Conservation (phyloP, 2,329 filamentous ascomycete genomes). For the Chaetomium sp. region DNA sequence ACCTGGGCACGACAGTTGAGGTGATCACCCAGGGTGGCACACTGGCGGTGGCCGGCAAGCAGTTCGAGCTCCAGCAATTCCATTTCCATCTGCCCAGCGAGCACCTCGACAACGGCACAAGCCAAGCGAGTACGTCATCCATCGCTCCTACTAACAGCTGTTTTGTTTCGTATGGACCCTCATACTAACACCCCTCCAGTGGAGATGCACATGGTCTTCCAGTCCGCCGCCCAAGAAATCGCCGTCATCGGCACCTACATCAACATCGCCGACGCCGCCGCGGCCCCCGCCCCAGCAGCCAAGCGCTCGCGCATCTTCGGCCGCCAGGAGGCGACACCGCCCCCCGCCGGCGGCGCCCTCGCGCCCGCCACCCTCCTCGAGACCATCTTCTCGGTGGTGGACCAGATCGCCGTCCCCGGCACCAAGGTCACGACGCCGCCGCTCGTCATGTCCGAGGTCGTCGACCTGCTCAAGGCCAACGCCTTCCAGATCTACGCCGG, state of each 20-base stretch:
- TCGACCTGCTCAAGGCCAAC: constrained; percentile 42
- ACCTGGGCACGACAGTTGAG: constrained; percentile 60
- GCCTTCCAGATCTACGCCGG: constrained; percentile 50
- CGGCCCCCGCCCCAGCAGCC: constrained; percentile 27
- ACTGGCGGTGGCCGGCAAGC: constrained; percentile 41
- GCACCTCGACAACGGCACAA: constrained; percentile 50
- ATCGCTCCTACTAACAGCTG: too few species aligned
- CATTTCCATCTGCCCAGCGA: constrained; percentile 56
- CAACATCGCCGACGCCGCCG: constrained; percentile 41
- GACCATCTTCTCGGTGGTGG: constrained; percentile 48
- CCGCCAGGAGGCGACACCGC: constrained; percentile 21
- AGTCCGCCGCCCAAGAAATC: constrained; percentile 45
- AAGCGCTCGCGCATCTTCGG: constrained; percentile 23
- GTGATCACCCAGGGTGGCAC: constrained; percentile 49
- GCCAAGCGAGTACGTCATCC: constrained; percentile 45
- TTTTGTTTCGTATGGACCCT: not conserved
- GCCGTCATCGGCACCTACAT: constrained; percentile 51
- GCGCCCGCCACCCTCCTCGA: constrained; percentile 48
- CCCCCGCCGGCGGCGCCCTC: constrained; percentile 33
- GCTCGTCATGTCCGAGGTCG: constrained; percentile 49
- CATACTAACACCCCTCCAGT: constrained; percentile 37
- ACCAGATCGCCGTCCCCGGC: constrained; percentile 47
- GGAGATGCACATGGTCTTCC: constrained; percentile 64
- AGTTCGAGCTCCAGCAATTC: constrained; percentile 49
- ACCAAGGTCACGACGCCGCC: constrained; percentile 45